Conservation (phyloP, 495 filamentous ascomycete genomes). For the Podospora bellae-mahoneyi region DNA sequence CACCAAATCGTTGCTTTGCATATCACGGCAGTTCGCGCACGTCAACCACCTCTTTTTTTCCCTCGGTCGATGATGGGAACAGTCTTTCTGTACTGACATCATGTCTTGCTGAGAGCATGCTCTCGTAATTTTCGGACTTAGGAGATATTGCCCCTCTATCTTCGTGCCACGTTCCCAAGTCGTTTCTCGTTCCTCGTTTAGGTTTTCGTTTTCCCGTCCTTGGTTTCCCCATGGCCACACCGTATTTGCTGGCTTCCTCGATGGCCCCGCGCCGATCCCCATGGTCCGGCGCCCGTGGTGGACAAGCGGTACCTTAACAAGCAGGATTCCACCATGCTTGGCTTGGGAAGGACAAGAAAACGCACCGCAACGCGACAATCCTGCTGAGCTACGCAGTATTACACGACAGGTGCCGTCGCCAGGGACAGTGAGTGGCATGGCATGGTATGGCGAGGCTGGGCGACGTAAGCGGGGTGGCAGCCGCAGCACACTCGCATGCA, state of each 20-base stretch:
- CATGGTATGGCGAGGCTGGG: background rate
- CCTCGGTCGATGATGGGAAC: background rate
- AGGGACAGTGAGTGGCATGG: background rate
- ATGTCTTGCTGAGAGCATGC: background rate
- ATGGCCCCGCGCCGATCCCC: conserved; percentile 15
- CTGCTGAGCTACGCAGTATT: background rate
- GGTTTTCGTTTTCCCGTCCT: no score
- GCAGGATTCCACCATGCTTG: conserved; percentile 12
- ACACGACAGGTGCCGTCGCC: conserved; percentile 1
- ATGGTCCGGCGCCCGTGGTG: background rate
- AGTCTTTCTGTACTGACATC: background rate
- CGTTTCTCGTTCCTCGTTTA: background rate
- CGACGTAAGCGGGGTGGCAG: conserved; percentile 4
- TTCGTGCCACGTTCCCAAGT: background rate
- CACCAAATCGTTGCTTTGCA: background rate
- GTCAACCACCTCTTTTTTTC: background rate
- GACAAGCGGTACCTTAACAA: conserved; percentile 3
- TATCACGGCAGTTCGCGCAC: background rate
- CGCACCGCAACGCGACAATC: background rate
- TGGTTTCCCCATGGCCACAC: background rate
- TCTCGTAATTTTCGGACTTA: background rate
- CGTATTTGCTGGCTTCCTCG: background rate
- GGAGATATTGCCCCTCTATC: conserved; percentile 3
- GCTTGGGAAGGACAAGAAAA: conserved; percentile 6
- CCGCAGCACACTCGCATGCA: conserved; percentile 4